Conservation (phyloP, 164 flowering plant genomes). For the Kingdonia uniflora region DNA sequence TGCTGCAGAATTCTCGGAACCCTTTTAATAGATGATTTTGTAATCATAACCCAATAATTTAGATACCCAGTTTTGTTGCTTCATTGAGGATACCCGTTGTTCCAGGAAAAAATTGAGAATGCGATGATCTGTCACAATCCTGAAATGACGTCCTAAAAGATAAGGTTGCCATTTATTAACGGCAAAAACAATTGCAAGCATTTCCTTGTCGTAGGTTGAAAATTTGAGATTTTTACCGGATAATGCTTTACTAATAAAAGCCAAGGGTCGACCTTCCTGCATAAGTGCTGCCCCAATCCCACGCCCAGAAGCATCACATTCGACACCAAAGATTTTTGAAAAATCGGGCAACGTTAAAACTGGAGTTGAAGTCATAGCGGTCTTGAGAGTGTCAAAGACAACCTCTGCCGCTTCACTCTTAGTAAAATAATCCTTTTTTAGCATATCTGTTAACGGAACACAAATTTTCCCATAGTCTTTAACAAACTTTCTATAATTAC, state of each 20-base stretch:
- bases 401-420: not conserved
- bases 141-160: too few relatives aligned
- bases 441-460: not conserved
- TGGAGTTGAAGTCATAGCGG: too few relatives aligned
- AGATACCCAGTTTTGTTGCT: not conserved
- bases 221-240: not conserved
- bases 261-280: not conserved
- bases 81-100: not conserved
- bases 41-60: too few relatives aligned
- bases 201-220: too few relatives aligned
- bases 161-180: not conserved
- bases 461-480: too few relatives aligned
- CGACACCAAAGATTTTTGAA: not conserved
- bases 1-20: not conserved
- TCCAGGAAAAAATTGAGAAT: not conserved
- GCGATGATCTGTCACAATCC: not conserved
- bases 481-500: not conserved
- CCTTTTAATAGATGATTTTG: not conserved
- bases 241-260: not conserved
- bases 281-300: not conserved
- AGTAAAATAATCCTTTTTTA: not conserved
- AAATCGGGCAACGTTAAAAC: not conserved
- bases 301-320: not conserved
- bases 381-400: not conserved
- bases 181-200: too few relatives aligned